Base-by-base conservation (phyloP, 495 filamentous ascomycete genomes). In the Venustampulla echinocandica region DNA sequence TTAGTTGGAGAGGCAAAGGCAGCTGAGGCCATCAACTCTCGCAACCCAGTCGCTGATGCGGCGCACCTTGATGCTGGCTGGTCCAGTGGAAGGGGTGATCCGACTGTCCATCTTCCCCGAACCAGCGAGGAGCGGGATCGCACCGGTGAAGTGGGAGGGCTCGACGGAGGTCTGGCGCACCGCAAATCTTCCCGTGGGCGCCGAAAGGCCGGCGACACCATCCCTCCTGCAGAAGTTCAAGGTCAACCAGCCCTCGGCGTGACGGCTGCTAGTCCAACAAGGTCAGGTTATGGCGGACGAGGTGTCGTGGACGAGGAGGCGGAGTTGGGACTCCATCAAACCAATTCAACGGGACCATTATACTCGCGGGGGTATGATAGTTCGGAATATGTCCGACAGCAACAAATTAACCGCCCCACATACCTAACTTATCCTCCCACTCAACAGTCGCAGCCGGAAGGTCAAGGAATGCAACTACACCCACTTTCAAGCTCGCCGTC, bases 111-210 rank as follows among this genome's bases (percentile, higher is more conserved):
- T n/a, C 37, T 53, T 6, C 42, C 42, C 7, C 35, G 37, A 4
- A 47, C 38, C 7, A 51, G 51, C 2, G 52, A 48, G 36, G 47
- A 47, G 3, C 43, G 59, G 7, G 14, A 27, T 19, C 54, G 66
- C 1, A 55, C 49, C 2, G 53, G 49, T 18, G 57, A 63, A 9
- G 57, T 69, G 13, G 64, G 68, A 46, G 58, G 61, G 28, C 59
- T 69, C 2, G 50, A 62, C 22, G 49, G 55, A 36, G 49, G 54
- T 9, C 42, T 72, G 4, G 30, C 70, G 10, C 67, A 61, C 25
- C 60, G 64, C 17, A 57, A 63, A 39, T 55, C 54, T 2, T 69
- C 68, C 0, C 53, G 59, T 18, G 69, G 68, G 2, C 55, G 65
- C 24, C 53, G 69, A 28, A 57, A 52, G 45, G 47, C 52, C 4